These are phyloP conservation scores for Plasmodium adleri DNA, from an alignment of 169 alveolate genomes.

Conservation along the genomic window DNA sequence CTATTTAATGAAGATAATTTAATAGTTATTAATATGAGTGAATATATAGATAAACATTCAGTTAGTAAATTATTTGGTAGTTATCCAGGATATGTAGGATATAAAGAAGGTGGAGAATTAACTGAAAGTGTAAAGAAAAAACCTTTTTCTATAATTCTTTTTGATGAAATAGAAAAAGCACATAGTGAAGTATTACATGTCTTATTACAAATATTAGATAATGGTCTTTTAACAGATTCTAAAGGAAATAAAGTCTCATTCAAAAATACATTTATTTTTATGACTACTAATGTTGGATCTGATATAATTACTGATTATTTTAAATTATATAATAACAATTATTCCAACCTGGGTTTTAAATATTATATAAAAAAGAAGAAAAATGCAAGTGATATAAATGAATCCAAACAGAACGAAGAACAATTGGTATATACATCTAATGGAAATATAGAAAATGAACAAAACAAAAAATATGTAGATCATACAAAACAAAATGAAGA, in stretches of 20 bases:
- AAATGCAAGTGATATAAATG: neutral
- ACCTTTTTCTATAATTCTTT: conserved; percentile 89
- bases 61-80: conserved; percentile 92
- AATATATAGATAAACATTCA: conserved; percentile 92
- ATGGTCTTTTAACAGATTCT: conserved; percentile 90
- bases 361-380: conserved; percentile 28
- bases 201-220: conserved; percentile 87
- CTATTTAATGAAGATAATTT: conserved; percentile 84
- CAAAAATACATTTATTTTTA: conserved; percentile 88
- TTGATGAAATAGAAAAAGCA: conserved; percentile 93
- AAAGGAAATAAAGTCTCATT: conserved; percentile 90
- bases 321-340: conserved; percentile 62
- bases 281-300: conserved; percentile 91
- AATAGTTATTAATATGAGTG: conserved; percentile 93
- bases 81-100: conserved; percentile 94
- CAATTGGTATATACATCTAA: neutral
- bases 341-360: conserved; percentile 51
- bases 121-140: conserved; percentile 87
- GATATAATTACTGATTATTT: conserved; percentile 79
- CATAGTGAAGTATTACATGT: conserved; percentile 89
- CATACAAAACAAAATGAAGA: neutral
- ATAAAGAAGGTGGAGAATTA: conserved; percentile 92
- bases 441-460: neutral
- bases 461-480: neutral
- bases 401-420: neutral